phyloP scores from a whole-genome alignment of 495 filamentous ascomycete species.

The Lepidopterella palustris region DNA sequence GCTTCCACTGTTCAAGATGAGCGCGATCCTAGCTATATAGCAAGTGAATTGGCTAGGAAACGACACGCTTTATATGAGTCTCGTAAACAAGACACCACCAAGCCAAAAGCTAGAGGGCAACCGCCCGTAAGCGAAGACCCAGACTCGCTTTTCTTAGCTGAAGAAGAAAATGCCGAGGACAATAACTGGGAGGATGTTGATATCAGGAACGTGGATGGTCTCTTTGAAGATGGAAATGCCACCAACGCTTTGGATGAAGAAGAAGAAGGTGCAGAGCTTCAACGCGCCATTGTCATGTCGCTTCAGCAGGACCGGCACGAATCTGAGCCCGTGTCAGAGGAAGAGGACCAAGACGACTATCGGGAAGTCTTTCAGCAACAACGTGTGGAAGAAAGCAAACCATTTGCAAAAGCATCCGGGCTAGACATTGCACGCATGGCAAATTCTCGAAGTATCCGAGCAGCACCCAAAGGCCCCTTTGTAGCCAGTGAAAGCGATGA shows the following conservation, averaged over 20 bases:
- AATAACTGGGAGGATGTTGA: conserved; percentile 32
- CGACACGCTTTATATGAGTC: conserved; percentile 42
- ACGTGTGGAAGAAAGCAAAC: conserved; percentile 47
- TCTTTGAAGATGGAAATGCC: conserved; percentile 38
- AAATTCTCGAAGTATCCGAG: conserved; percentile 54
- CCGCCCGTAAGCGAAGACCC: conserved; percentile 19
- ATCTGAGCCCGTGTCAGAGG: conserved; percentile 26
- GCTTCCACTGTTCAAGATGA: conserved; percentile 12
- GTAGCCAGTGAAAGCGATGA: conserved; percentile 47
- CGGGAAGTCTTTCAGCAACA: conserved; percentile 44
- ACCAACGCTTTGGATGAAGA: conserved; percentile 41
- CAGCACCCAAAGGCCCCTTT: conserved; percentile 42
- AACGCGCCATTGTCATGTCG: conserved; percentile 77
- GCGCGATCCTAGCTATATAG: conserved; percentile 19
- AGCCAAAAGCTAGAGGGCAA: conserved; percentile 18
- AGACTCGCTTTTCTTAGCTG: conserved; percentile 63
- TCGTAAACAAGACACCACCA: conserved; percentile 23
- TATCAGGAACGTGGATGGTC: conserved; percentile 28
- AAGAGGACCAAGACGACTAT: conserved; percentile 42
- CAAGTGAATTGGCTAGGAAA: conserved; percentile 41
- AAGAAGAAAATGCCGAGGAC: conserved; percentile 35
- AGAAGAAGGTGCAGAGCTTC: conserved; percentile 73
- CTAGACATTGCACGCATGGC: conserved; percentile 56
- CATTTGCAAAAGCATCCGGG: conserved; percentile 47
- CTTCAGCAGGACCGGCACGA: conserved; percentile 40